Evolutionary conservation across 2,329 filamentous ascomycete genomes (phyloP), one percentile per base, ranked within the genome.

Genomic region (Chaetomium sp.): DNA sequence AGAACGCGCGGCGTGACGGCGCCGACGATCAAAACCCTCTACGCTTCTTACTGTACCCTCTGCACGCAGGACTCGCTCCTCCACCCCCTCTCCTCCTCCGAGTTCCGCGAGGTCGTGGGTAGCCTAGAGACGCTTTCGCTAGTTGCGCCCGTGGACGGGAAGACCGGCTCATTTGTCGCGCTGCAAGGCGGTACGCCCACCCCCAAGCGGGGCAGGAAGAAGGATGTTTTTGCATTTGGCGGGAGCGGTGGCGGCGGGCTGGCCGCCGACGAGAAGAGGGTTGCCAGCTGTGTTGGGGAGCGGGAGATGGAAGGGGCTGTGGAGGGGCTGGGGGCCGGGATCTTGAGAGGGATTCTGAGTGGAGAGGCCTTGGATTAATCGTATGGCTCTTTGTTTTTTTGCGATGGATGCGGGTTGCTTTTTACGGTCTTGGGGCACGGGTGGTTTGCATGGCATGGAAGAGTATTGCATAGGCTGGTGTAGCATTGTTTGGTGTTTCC

Each of bases 51-150:
- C 78, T 88, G 87, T 64, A 81, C 85, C 38, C 82, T 97, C 19
- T 99, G 95, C 78, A 94, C 87, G 64, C 86, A 87, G 42, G 94
- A 98, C 72, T 91, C 93, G n/a, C 83, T 96, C 10, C 84, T 99
- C 2, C 93, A 97, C 70, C 91, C 94, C 0, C 85, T 99, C 2
- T 95, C 92, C 1, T 90, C 87, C 72, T 95, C 92, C 5, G 95
- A 99, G 76, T 99, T 99, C 77, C 87, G 93, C 64, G 95, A 99
- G 77, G 93, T 99, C 5, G 83, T 97, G 23, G 88, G 90, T 42
- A 96, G 92, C 71, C 78, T 99, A 60, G 95, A 99, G 79, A 95
- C 93, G 0, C 79, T 97, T 55, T 93, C 92, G 1, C 80, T 98
- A 25, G 83, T 97, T 6, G 89, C 75, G 77, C 89, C 78, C 73